Evolutionary conservation across 2,329 filamentous ascomycete species (phyloP).

Genomic region (Paraconiothyrium brasiliense): DNA sequence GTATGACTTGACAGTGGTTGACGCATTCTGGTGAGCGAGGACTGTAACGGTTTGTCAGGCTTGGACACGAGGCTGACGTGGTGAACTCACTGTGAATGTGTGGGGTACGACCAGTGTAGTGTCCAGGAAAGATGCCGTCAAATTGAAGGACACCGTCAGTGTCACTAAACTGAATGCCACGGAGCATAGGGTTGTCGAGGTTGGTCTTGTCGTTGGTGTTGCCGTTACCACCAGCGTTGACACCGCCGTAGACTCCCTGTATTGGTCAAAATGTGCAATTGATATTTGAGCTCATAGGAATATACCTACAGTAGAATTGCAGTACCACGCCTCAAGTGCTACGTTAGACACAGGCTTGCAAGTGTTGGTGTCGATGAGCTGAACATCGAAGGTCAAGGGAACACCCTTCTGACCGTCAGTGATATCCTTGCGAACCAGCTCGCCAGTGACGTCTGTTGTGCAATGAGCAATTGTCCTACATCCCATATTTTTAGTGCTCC

Average conservation of each 20-base stretch:
- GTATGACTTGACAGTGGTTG: neutral
- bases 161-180: conserved; percentile 58
- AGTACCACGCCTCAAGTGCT: conserved; percentile 60
- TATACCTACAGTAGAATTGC: conserved; percentile 12
- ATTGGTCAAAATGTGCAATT: neutral
- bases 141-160: conserved; percentile 58
- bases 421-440: conserved; percentile 59
- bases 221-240: conserved; percentile 49
- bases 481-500: neutral
- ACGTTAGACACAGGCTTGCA: conserved; percentile 59
- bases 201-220: conserved; percentile 35
- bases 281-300: neutral
- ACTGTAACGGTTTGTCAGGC: conserved; percentile 30
- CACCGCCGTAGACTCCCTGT: conserved; percentile 56
- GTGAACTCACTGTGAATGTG: conserved; percentile 32
- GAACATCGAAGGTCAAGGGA: conserved; percentile 58
- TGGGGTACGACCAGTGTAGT: conserved; percentile 36
- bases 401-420: conserved; percentile 58
- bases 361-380: conserved; percentile 61
- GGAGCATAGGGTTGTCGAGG: conserved; percentile 50
- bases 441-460: conserved; percentile 52
- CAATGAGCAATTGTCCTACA: neutral
- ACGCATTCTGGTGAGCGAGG: conserved; percentile 33
- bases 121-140: conserved; percentile 57
- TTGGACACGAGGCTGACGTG: neutral